These are phyloP conservation scores for Nicotiana knightiana DNA, from an alignment of 257 asterid genomes.

Conservation along the genomic window DNA sequence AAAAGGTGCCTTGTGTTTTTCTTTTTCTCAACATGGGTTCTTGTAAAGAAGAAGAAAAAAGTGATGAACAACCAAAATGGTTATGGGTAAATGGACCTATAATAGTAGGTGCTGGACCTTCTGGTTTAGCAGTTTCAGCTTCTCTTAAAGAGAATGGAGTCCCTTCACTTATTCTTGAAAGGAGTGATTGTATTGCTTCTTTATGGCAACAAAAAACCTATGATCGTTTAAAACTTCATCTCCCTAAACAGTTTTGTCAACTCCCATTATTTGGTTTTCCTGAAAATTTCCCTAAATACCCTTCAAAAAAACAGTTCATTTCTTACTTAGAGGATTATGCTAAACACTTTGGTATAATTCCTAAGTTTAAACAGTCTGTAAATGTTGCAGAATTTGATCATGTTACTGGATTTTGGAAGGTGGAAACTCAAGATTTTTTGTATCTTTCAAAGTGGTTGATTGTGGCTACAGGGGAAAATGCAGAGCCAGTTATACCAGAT, in stretches of 20 bases:
- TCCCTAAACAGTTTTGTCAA: constrained; percentile 68
- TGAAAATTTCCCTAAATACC: constrained; percentile 54
- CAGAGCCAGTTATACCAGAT: constrained; percentile 64
- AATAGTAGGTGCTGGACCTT: constrained; percentile 86
- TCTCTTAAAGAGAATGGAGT: constrained; percentile 61
- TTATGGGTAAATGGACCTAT: constrained; percentile 49
- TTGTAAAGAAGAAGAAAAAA: constrained; percentile 17
- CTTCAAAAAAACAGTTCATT: constrained; percentile 60
- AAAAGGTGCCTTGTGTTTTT: neutral
- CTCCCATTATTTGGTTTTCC: constrained; percentile 67
- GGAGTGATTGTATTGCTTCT: constrained; percentile 74
- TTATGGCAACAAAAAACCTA: constrained; percentile 71
- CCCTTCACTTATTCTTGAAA: constrained; percentile 57
- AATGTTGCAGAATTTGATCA: constrained; percentile 36
- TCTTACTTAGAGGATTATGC: constrained; percentile 73
- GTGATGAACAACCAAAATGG: constrained; percentile 6
- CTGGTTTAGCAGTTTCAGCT: constrained; percentile 91
- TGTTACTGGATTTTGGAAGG: constrained; percentile 42
- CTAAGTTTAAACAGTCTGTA: constrained; percentile 50
- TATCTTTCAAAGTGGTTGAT: constrained; percentile 52
- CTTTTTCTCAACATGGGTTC: constrained; percentile 32
- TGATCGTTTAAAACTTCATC: constrained; percentile 81
- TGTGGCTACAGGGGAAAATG: constrained; percentile 88
- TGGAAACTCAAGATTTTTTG: constrained; percentile 27
- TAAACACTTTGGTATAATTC: constrained; percentile 35